These are phyloP conservation scores for Cotoneaster glaucophyllus DNA, from an alignment of 306 rosid genomes.

Conservation along the genomic window DNA sequence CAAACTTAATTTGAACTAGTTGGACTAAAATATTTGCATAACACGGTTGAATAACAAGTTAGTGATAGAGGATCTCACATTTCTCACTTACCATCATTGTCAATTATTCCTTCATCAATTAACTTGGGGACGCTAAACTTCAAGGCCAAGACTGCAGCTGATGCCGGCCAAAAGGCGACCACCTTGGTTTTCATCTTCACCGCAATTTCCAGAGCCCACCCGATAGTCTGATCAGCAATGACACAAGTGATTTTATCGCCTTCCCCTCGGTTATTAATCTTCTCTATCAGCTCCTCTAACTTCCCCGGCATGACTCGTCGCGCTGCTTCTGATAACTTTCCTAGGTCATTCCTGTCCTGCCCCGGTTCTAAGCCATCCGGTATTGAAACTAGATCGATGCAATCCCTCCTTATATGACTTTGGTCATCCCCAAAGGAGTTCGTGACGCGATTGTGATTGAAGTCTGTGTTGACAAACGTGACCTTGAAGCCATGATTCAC, in stretches of 20 bases:
- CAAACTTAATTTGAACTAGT: neutral
- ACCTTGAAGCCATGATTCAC: slow-evolving; percentile 35
- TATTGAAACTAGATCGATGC: slow-evolving; percentile 30
- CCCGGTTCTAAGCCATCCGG: slow-evolving; percentile 47
- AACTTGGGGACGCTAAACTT: slow-evolving; percentile 20
- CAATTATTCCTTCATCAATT: slow-evolving; percentile 29
- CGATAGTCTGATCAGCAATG: slow-evolving; percentile 29
- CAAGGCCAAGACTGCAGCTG: slow-evolving; percentile 38
- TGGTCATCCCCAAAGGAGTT: neutral
- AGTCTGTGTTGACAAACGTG: slow-evolving; percentile 37
- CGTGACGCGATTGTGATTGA: slow-evolving; percentile 19
- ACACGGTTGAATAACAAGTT: neutral
- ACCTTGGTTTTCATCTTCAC: slow-evolving; percentile 32
- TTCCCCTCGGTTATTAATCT: slow-evolving; percentile 16
- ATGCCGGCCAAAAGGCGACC: slow-evolving; percentile 37
- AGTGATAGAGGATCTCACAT: neutral
- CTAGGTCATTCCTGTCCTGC: slow-evolving; percentile 28
- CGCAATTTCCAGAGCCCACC: slow-evolving; percentile 49
- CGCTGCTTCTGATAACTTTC: slow-evolving; percentile 9
- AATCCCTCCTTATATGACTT: neutral
- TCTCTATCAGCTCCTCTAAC: slow-evolving; percentile 38
- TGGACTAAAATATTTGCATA: neutral
- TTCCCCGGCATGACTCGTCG: slow-evolving; percentile 30
- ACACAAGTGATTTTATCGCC: slow-evolving; percentile 26
- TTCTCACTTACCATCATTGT: slow-evolving; percentile 22